These are phyloP conservation scores for Phytophthora niederhauseri DNA, from an alignment of 352 stramenopile species.

Conservation along the genomic window DNA sequence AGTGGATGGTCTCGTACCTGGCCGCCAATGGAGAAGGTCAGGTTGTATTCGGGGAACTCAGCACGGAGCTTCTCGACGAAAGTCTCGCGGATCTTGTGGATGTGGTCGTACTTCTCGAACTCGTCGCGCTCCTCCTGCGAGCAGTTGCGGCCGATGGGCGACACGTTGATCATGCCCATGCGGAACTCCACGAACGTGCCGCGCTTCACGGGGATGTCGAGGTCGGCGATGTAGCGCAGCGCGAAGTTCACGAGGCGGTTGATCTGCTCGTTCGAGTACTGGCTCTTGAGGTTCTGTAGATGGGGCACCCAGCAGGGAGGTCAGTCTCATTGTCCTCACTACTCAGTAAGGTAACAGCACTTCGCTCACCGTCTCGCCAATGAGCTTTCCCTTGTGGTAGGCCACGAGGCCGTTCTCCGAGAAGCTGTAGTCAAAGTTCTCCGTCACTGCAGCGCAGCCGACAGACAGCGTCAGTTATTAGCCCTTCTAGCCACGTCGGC, in stretches of 20 bases:
- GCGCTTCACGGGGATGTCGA: conserved; percentile 98
- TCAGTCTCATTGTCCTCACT: not conserved
- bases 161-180: conserved; percentile 99
- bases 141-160: conserved; percentile 98
- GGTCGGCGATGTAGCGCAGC: conserved; percentile 93
- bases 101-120: conserved; percentile 98
- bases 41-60: conserved; percentile 94
- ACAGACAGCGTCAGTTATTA: not conserved
- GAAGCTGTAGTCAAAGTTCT: conserved; percentile 99
- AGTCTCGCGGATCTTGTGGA: conserved; percentile 92
- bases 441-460: conserved; percentile 64
- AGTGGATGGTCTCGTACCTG: conserved; percentile 47
- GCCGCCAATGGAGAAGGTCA: conserved; percentile 98
- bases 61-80: conserved; percentile 97
- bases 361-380: conserved; percentile 81
- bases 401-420: conserved; percentile 99
- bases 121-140: conserved; percentile 97
- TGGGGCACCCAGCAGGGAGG: not conserved
- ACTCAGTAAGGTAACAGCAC: not conserved
- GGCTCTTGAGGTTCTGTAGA: conserved; percentile 91
- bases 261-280: conserved; percentile 97
- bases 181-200: conserved; percentile 99
- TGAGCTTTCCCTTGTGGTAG: conserved; percentile 95
- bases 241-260: conserved; percentile 98
- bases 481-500: not conserved